Evolutionary conservation across 1,284 basidiomycete genomes (phyloP).

Genomic region (Sporisorium reilianum): DNA sequence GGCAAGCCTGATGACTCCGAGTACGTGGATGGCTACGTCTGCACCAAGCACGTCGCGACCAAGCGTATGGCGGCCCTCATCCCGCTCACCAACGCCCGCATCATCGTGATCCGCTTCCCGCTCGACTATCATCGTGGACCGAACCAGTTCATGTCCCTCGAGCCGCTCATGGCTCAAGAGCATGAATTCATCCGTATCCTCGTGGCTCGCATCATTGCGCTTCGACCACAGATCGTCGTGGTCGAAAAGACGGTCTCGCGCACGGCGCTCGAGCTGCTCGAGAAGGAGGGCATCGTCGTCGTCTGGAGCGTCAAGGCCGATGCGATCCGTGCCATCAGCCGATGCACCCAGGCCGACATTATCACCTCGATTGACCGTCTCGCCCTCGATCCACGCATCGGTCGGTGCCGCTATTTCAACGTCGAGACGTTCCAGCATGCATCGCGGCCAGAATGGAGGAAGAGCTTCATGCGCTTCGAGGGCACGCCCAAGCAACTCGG

Average conservation of each 20-base stretch:
- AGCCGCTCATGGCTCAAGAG: conserved; percentile 91
- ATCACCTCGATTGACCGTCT: conserved; percentile 95
- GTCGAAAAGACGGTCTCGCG: conserved; percentile 92
- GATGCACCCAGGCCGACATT: conserved; percentile 94
- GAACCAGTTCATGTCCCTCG: conserved; percentile 92
- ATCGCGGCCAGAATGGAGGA: conserved; percentile 87
- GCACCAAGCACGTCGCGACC: conserved; percentile 97
- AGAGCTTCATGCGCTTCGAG: conserved; percentile 93
- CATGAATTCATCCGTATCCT: conserved; percentile 92
- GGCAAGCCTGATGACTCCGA: conserved; percentile 91
- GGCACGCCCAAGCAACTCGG: conserved; percentile 92
- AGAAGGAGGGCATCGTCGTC: conserved; percentile 87
- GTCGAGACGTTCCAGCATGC: conserved; percentile 95
- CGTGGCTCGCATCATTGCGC: conserved; percentile 86
- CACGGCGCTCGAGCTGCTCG: conserved; percentile 88
- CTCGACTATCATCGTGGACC: conserved; percentile 91
- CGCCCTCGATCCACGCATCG: conserved; percentile 87
- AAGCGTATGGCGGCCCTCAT: conserved; percentile 76
- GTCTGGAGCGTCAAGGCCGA: conserved; percentile 89
- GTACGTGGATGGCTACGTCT: conserved; percentile 96
- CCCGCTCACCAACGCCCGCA: conserved; percentile 80
- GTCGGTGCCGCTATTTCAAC: conserved; percentile 87
- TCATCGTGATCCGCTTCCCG: conserved; percentile 96
- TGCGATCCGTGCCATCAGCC: conserved; percentile 86
- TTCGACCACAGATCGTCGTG: conserved; percentile 91